phyloP scores from a whole-genome alignment of 495 filamentous ascomycete genomes.

The Aspergillus bridgeri region DNA sequence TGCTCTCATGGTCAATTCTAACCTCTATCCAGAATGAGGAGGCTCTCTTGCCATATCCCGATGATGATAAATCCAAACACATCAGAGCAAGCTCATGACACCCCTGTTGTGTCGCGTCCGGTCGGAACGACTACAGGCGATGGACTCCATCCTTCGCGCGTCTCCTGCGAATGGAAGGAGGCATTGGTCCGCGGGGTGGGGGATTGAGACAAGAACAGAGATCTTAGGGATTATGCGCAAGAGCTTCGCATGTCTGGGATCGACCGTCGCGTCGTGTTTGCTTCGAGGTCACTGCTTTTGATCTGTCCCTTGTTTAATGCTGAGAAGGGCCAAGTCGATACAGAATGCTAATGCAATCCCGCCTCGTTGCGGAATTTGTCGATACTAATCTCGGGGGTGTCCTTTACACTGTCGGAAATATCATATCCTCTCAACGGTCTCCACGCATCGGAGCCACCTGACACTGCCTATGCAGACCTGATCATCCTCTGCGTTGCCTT shows the following conservation, averaged over 20 bases:
- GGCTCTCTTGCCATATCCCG: conserved; percentile 22
- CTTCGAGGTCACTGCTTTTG: background rate
- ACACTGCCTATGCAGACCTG: background rate
- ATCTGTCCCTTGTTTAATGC: background rate
- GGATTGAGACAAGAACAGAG: conserved; percentile 51
- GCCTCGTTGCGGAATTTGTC: no score
- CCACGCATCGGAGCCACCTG: background rate
- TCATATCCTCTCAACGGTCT: background rate
- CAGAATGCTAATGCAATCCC: background rate
- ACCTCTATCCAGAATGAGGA: background rate
- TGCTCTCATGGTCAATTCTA: no score
- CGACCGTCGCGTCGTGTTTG: background rate
- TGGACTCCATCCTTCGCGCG: conserved; percentile 34
- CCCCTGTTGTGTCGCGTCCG: conserved; percentile 8
- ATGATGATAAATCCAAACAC: conserved; percentile 37
- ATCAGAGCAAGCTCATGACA: conserved; percentile 40
- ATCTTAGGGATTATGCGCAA: conserved; percentile 35
- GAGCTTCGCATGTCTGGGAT: background rate
- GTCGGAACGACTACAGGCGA: conserved; percentile 14
- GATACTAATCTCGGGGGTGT: no score
- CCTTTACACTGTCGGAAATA: background rate
- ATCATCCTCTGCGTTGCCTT: background rate
- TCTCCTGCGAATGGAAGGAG: conserved; percentile 33
- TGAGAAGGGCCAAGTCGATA: background rate
- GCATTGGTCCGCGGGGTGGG: conserved; percentile 23